phyloP scores from a whole-genome alignment of 192 early-diverging fungal genomes.

The Entomortierella parvispora region DNA sequence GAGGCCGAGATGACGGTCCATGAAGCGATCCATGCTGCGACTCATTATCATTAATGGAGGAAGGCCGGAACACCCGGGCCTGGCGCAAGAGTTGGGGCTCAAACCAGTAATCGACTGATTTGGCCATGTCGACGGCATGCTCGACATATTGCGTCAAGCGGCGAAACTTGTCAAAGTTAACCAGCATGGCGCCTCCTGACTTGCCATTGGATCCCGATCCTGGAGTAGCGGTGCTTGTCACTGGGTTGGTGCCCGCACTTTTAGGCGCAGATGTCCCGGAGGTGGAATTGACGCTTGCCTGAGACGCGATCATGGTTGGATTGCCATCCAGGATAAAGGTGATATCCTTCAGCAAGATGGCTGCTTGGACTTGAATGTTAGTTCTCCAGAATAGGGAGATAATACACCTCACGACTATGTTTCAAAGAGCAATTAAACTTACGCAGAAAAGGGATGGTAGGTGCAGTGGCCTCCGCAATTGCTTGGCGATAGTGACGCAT shows the following conservation, averaged over 20 bases:
- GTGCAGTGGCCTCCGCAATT: conserved; percentile 56
- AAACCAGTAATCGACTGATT: conserved; percentile 57
- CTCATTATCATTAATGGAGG: conserved; percentile 2
- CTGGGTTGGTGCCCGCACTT: not conserved
- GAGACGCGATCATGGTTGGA: conserved; percentile 47
- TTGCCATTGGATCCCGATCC: not conserved
- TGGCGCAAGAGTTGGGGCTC: conserved; percentile 49
- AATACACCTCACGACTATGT: not conserved
- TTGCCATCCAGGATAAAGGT: conserved; percentile 83
- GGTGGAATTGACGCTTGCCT: not conserved
- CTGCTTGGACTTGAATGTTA: conserved; percentile 12
- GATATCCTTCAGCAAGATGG: conserved; percentile 76
- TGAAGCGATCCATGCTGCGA: conserved; percentile 2
- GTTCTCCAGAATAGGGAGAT: too few relatives aligned
- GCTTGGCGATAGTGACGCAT: conserved; percentile 71
- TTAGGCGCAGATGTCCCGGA: too few relatives aligned
- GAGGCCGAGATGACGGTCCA: not conserved
- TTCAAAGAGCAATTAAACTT: conserved; percentile 4
- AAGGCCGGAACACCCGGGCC: conserved; percentile 45
- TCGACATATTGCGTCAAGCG: conserved; percentile 50
- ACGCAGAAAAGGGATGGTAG: conserved; percentile 71
- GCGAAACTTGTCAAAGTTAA: conserved; percentile 64
- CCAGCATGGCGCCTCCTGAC: conserved; percentile 5
- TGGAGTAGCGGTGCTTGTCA: not conserved
- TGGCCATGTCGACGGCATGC: conserved; percentile 42